phyloP scores from a whole-genome alignment of 2,329 filamentous ascomycete species.

The Macroventuria anomochaeta region DNA sequence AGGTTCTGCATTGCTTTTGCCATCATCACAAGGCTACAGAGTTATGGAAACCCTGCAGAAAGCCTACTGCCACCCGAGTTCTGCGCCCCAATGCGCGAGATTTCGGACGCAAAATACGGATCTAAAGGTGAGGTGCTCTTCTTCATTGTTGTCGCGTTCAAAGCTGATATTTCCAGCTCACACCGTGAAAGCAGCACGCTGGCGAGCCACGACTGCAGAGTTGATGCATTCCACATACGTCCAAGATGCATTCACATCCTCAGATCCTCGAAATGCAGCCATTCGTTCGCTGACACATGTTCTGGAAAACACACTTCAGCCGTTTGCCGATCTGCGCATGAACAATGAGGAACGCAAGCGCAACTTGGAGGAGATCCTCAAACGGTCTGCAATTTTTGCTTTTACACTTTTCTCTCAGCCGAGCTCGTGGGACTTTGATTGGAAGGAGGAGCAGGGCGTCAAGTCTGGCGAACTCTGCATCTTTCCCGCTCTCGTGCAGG shows the following conservation, averaged over 20 bases:
- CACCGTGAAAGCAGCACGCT: slow-evolving; percentile 30
- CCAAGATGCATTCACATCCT: slow-evolving; percentile 30
- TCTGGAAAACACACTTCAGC: slow-evolving; percentile 38
- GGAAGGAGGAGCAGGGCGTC: slow-evolving; percentile 32
- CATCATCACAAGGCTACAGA: slow-evolving; percentile 32
- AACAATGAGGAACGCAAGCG: slow-evolving; percentile 35
- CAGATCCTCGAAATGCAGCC: slow-evolving; percentile 34
- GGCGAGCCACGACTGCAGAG: slow-evolving; percentile 42
- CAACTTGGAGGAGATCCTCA: slow-evolving; percentile 47
- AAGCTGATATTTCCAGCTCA: slow-evolving; percentile 21
- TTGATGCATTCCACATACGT: slow-evolving; percentile 38
- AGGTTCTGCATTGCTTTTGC: slow-evolving; percentile 44
- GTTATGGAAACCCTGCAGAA: slow-evolving; percentile 18
- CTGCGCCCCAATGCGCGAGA: slow-evolving; percentile 6
- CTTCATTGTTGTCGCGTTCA: neutral
- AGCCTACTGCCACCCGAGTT: slow-evolving; percentile 37
- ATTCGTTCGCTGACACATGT: slow-evolving; percentile 28
- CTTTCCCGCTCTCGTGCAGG: slow-evolving; percentile 46
- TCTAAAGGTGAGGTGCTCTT: neutral
- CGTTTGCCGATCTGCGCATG: slow-evolving; percentile 36
- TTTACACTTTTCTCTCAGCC: slow-evolving; percentile 48
- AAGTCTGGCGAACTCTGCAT: slow-evolving; percentile 41
- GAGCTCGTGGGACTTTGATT: slow-evolving; percentile 43
- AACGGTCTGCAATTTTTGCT: slow-evolving; percentile 43
- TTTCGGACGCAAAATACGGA: neutral